These are phyloP conservation scores for Ceratocystis variospora DNA, from an alignment of 2,329 filamentous ascomycete genomes.

Conservation along the genomic window DNA sequence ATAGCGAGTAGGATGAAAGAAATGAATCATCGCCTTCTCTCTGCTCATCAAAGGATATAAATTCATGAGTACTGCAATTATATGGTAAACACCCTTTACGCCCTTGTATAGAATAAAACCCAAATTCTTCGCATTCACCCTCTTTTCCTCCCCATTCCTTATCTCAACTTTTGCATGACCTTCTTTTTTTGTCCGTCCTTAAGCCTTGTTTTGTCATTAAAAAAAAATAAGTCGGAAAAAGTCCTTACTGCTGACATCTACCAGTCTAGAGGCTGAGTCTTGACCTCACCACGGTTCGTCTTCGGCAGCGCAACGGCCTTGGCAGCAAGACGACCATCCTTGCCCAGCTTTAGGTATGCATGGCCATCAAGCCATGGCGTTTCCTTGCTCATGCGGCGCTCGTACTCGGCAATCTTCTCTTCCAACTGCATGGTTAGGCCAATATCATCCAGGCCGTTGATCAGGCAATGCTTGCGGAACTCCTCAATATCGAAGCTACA, in stretches of 20 bases:
- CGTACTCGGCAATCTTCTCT: conserved; percentile 73
- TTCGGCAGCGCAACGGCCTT: conserved; percentile 61
- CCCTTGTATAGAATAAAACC: conserved; percentile 14
- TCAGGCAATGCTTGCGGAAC: conserved; percentile 85
- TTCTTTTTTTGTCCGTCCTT: neutral
- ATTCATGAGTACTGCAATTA: neutral
- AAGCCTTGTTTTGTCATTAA: neutral
- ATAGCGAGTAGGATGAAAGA: no score
- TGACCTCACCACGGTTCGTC: conserved; percentile 75
- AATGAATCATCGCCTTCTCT: neutral
- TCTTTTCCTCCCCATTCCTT: neutral
- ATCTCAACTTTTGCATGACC: neutral
- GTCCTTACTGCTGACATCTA: conserved; percentile 29
- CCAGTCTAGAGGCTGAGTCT: conserved; percentile 82
- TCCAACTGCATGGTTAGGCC: conserved; percentile 87
- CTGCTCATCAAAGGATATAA: neutral
- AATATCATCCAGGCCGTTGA: conserved; percentile 92
- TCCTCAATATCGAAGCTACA: conserved; percentile 76
- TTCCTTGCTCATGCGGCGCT: conserved; percentile 58
- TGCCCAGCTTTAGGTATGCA: conserved; percentile 56
- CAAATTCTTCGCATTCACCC: neutral
- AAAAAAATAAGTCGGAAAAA: neutral
- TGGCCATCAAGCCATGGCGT: conserved; percentile 88
- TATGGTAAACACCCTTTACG: neutral
- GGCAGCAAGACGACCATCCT: conserved; percentile 41